Evolutionary conservation across 768 basidiomycete species (phyloP), one percentile per base, ranked within the genome.

Genomic region (Boletus pseudo-olivaceus): DNA sequence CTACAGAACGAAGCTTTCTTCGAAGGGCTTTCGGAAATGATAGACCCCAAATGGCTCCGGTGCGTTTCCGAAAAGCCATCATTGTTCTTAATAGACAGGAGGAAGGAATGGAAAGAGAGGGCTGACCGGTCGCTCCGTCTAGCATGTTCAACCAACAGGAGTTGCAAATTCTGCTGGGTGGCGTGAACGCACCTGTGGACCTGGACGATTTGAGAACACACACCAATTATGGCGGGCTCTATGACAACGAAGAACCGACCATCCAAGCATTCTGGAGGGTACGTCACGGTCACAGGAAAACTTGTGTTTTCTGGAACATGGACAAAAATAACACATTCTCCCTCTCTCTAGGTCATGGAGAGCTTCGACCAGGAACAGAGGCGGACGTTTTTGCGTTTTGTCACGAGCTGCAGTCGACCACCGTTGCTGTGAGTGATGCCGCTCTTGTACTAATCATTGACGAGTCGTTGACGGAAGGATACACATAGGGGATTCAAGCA

Each of bases 101-200:
- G 14, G 26, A 20, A 12, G 17, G 29, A 46, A 33, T 11, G 35
- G 37, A 44, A 23, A 7, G 43, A 30, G n/a, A 34, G 11, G 15
- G 27, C 55, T 64, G 37, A 70, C 33, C 8, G 19, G 37, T 51
- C 23, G 15, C 35, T 60, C 43, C 37, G 15, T 43, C 46, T 57
- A 90, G 93, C 42, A 95, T 98, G 91, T 99, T 98, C 74, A 96
- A 98, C 69, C 95, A 96, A 60, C 89, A 92, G 66, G 97, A 98
- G 70, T 76, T 98, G 4, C 93, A 94, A 67, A 87, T 96, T 45
- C 76, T 98, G 1, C 78, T 99, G 7, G 95, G 95, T 0, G 93
- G 92, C 7, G 88, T 90, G 32, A 88, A 95, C 55, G 76, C 90
- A 0, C 87, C 88, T 0, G 86, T 96, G 44, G 89, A 95, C 65